Conservation (phyloP, 2,329 filamentous ascomycete genomes). For the Ophiocordyceps sinensis region DNA sequence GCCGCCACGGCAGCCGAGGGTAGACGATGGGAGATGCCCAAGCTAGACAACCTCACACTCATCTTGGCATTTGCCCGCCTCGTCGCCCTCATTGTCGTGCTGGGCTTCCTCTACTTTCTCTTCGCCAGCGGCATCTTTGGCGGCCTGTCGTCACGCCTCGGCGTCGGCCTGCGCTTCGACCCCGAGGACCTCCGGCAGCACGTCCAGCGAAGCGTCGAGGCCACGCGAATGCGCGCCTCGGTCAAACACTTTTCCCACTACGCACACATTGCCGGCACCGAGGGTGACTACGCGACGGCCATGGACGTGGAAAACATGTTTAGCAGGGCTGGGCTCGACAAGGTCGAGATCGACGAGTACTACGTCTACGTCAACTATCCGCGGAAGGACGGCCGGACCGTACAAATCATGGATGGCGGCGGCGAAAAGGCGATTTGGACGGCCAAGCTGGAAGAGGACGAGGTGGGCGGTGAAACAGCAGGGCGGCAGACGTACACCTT, state of each 20-base stretch:
- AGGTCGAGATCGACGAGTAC: conserved; percentile 63
- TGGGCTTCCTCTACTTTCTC: conserved; percentile 67
- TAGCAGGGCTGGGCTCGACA: conserved; percentile 54
- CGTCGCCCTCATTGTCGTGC: conserved; percentile 59
- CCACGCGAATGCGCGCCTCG: conserved; percentile 54
- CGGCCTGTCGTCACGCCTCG: conserved; percentile 44
- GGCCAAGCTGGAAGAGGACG: conserved; percentile 71
- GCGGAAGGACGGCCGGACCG: conserved; percentile 56
- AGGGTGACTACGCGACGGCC: conserved; percentile 77
- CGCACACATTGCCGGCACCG: conserved; percentile 85
- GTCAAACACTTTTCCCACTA: conserved; percentile 67
- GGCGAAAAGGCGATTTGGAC: conserved; percentile 53
- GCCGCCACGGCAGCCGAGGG: conserved; percentile 6
- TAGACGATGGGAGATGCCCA: conserved; percentile 17
- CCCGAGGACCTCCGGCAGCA: conserved; percentile 68
- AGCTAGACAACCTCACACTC: conserved; percentile 25
- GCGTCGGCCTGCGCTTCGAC: conserved; percentile 58
- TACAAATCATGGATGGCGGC: conserved; percentile 63
- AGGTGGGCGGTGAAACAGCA: conserved; percentile 43
- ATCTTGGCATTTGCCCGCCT: conserved; percentile 57
- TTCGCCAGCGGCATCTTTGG: conserved; percentile 77
- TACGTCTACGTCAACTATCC: conserved; percentile 91
- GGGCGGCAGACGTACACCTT: conserved; percentile 64
- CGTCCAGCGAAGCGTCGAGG: conserved; percentile 59
- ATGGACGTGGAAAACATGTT: conserved; percentile 75